Evolutionary conservation across 805 yeast species (phyloP).

Genomic region (Wickerhamiella brachini): DNA sequence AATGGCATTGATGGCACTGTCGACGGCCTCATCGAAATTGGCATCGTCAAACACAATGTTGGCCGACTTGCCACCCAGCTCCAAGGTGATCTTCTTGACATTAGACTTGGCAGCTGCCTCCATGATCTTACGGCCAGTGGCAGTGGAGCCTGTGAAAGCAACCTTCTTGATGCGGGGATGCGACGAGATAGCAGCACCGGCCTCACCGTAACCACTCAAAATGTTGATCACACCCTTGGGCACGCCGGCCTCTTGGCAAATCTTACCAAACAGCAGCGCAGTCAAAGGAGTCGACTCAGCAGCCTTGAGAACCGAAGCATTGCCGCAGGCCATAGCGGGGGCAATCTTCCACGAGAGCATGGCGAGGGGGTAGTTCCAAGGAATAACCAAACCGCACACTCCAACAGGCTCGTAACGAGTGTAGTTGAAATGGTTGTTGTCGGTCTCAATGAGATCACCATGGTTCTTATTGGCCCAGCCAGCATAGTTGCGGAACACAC

Average conservation of each 20-base stretch:
- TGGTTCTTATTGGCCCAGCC: constrained; percentile 84
- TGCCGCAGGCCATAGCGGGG: constrained; percentile 86
- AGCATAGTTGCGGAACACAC: constrained; percentile 69
- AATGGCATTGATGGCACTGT: constrained; percentile 67
- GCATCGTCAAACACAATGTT: constrained; percentile 80
- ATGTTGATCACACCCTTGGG: constrained; percentile 87
- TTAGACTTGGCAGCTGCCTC: constrained; percentile 64
- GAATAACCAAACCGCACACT: constrained; percentile 90
- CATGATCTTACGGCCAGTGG: constrained; percentile 74
- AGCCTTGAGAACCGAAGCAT: constrained; percentile 74
- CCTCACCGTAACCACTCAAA: constrained; percentile 75
- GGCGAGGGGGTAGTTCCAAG: constrained; percentile 93
- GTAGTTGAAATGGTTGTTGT: constrained; percentile 56
- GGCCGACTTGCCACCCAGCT: constrained; percentile 95
- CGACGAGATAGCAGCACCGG: constrained; percentile 66
- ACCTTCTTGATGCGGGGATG: constrained; percentile 78
- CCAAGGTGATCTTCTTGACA: constrained; percentile 83
- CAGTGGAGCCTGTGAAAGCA: constrained; percentile 93
- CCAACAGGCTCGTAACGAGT: constrained; percentile 85
- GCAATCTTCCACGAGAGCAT: constrained; percentile 94
- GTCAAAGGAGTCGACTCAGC: constrained; percentile 90
- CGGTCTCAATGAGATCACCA: constrained; percentile 67
- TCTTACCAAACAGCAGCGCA: constrained; percentile 59
- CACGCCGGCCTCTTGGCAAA: constrained; percentile 68
- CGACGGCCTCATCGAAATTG: constrained; percentile 59